Percentiles rank a stretch among this genome's conserved stretches.
Conservation (phyloP, 2,329 filamentous ascomycete species). For the Rosellinia necatrix region DNA sequence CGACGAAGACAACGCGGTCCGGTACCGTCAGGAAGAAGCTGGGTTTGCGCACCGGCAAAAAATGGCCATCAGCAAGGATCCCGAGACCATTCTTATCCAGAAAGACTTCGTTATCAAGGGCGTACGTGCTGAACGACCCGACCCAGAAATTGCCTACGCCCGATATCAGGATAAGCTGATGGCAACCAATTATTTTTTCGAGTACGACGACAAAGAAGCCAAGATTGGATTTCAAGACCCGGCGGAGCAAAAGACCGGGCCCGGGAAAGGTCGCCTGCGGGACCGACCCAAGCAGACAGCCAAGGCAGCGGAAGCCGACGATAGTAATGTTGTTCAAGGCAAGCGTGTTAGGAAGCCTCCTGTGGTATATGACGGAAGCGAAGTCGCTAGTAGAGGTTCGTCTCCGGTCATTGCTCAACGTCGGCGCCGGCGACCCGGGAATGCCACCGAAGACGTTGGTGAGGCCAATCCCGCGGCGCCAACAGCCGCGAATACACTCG, state of each 20-base stretch:
- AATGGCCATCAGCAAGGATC: slow-evolving; percentile 48
- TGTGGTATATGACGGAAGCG: slow-evolving; percentile 54
- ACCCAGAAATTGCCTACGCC: slow-evolving; percentile 50
- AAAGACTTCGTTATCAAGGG: slow-evolving; percentile 61
- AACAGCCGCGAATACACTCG: slow-evolving; percentile 20
- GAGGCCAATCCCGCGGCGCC: slow-evolving; percentile 23
- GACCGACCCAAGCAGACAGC: slow-evolving; percentile 62
- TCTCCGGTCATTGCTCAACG: slow-evolving; percentile 49
- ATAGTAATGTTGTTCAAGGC: slow-evolving; percentile 51
- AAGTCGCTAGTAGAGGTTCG: slow-evolving; percentile 56
- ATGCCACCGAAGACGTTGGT: slow-evolving; percentile 33
- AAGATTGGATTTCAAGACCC: slow-evolving; percentile 65
- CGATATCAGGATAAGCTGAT: slow-evolving; percentile 60
- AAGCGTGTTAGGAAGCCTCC: slow-evolving; percentile 61
- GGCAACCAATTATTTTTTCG: slow-evolving; percentile 64
- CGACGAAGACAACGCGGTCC: slow-evolving; percentile 61
- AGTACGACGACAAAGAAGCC: slow-evolving; percentile 62
- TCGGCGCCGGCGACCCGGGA: slow-evolving; percentile 34
- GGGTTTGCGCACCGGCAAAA: slow-evolving; percentile 48
- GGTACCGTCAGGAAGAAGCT: slow-evolving; percentile 53
- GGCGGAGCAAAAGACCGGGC: slow-evolving; percentile 58
- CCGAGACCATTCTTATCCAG: slow-evolving; percentile 49
- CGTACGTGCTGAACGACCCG: slow-evolving; percentile 51
- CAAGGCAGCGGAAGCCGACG: slow-evolving; percentile 60
- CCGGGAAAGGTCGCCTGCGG: slow-evolving; percentile 58